These are phyloP conservation scores for Candida ovalis DNA, from an alignment of 805 yeast genomes.

Conservation along the genomic window DNA sequence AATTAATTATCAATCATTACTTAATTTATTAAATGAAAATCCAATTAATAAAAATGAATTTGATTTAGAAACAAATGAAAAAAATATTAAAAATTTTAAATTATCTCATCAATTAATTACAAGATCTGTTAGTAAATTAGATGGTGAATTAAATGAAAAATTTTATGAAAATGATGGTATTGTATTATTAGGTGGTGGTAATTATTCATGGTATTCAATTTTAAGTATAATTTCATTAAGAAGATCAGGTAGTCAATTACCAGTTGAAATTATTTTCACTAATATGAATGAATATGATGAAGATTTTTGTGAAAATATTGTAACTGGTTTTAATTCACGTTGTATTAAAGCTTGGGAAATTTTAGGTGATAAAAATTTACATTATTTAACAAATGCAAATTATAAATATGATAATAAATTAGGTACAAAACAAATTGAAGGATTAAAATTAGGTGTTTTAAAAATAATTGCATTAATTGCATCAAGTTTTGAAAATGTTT, in stretches of 20 bases:
- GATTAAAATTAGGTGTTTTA: conserved; percentile 23
- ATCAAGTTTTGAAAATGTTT: conserved; percentile 48
- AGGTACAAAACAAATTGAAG: conserved; percentile 4
- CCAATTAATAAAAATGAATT: background rate
- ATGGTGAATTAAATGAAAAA: background rate
- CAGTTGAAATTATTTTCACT: conserved; percentile 37
- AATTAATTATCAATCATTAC: background rate
- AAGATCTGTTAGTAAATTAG: background rate
- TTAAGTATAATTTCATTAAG: conserved; percentile 35
- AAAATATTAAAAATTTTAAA: background rate
- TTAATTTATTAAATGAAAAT: background rate
- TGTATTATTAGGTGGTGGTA: conserved; percentile 36
- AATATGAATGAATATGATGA: conserved; percentile 31
- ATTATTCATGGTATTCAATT: conserved; percentile 32
- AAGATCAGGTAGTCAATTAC: conserved; percentile 35
- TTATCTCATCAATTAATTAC: background rate
- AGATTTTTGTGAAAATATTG: conserved; percentile 32
- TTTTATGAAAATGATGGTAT: conserved; percentile 18
- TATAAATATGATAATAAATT: background rate
- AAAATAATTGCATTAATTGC: conserved; percentile 31
- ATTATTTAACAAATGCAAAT: background rate
- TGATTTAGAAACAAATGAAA: background rate
- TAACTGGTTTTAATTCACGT: conserved; percentile 35
- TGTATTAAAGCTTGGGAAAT: conserved; percentile 36
- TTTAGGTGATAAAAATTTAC: conserved; percentile 24